Conservation (phyloP, 202 grass and related monocot species). For the Digitaria exilis region DNA sequence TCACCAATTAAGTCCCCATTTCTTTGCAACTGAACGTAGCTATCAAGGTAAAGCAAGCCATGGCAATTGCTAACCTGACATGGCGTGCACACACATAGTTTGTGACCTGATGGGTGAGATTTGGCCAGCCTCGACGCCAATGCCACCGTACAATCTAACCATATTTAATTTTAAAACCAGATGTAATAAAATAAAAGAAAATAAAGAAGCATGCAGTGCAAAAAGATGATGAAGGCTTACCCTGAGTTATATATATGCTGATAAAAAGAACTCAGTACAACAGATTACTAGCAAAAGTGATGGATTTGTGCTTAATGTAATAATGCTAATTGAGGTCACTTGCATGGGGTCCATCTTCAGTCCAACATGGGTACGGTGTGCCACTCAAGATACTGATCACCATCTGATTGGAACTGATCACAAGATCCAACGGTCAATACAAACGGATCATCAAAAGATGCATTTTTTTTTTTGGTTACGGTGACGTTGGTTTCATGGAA, state of each 20-base stretch:
- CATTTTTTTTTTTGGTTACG: conserved; percentile 4
- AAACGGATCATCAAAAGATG: neutral
- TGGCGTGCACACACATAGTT: neutral
- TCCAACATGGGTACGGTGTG: neutral
- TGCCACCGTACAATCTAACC: neutral
- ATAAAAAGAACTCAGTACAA: conserved; percentile 5
- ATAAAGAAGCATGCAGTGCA: neutral
- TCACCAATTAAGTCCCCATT: conserved; percentile 1
- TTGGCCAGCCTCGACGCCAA: conserved; percentile 13
- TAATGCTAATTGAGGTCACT: neutral
- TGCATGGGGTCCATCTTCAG: neutral
- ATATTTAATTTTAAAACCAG: neutral
- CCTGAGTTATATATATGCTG: neutral
- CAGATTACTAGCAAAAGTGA: neutral
- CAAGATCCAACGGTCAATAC: neutral
- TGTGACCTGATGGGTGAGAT: neutral
- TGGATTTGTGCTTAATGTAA: neutral
- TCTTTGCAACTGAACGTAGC: conserved; percentile 35
- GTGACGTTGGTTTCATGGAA: neutral
- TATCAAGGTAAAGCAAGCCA: conserved; percentile 29
- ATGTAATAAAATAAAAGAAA: neutral
- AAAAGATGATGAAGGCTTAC: neutral
- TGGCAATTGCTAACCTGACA: neutral
- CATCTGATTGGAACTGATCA: neutral
- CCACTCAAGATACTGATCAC: neutral